Conservation (phyloP, 2,329 filamentous ascomycete species). For the Fusarium concolor region DNA sequence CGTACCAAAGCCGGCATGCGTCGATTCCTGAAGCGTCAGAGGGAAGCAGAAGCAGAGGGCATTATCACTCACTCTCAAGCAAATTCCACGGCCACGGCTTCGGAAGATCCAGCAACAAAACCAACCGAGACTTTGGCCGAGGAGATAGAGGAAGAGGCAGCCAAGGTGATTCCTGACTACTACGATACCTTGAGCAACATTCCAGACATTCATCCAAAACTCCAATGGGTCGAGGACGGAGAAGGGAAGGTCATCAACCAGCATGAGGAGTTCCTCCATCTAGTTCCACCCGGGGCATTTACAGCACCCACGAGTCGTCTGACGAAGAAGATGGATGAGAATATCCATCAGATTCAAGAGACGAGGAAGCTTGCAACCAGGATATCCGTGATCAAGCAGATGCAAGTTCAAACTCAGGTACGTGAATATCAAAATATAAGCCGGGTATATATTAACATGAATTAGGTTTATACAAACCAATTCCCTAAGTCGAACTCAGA, state of each 20-base stretch:
- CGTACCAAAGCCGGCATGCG: slow-evolving; percentile 90
- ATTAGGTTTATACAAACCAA: slow-evolving; percentile 93
- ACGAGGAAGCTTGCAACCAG: slow-evolving; percentile 96
- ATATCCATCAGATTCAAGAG: slow-evolving; percentile 95
- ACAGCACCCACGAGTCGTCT: slow-evolving; percentile 79
- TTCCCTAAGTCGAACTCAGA: slow-evolving; percentile 96
- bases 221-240: slow-evolving; percentile 89
- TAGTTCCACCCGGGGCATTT: slow-evolving; percentile 82
- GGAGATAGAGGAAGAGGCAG: slow-evolving; percentile 91
- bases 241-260: slow-evolving; percentile 91
- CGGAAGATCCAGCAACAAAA: slow-evolving; percentile 61
- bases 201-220: slow-evolving; percentile 81
- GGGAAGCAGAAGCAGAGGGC: slow-evolving; percentile 69
- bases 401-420: slow-evolving; percentile 98
- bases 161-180: slow-evolving; percentile 90
- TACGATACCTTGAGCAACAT: slow-evolving; percentile 89
- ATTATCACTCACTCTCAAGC: slow-evolving; percentile 53
- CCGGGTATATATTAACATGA: slow-evolving; percentile 20
- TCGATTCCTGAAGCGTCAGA: slow-evolving; percentile 83
- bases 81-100: slow-evolving; percentile 53
- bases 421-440: slow-evolving; percentile 33
- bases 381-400: slow-evolving; percentile 98
- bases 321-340: slow-evolving; percentile 84
- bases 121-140: slow-evolving; percentile 85
- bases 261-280: slow-evolving; percentile 82